Conservation (phyloP, 2,329 filamentous ascomycete genomes). For the Dactylonectria estremocensis region DNA sequence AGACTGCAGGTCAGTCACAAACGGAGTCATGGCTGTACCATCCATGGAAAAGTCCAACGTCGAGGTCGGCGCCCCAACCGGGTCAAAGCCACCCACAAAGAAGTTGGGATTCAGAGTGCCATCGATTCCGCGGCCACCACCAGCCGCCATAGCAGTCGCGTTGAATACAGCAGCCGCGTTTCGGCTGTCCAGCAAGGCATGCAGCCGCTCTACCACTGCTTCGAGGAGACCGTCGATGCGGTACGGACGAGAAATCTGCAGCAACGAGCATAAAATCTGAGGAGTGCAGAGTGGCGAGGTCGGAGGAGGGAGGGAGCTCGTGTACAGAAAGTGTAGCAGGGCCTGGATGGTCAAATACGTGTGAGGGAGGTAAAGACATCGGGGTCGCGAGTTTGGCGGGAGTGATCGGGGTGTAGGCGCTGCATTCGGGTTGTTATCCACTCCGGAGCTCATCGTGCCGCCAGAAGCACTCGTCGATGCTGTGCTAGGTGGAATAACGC, state of each 20-base stretch:
- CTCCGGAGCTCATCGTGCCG: constrained; percentile 54
- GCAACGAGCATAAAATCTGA: constrained; percentile 93
- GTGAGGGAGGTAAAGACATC: constrained; percentile 93
- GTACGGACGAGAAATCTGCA: constrained; percentile 94
- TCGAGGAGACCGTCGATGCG: constrained; percentile 93
- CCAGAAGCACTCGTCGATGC: constrained; percentile 61
- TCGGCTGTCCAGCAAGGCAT: constrained; percentile 89
- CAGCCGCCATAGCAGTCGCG: constrained; percentile 96
- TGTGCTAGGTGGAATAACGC: constrained; percentile 58
- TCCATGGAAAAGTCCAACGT: constrained; percentile 55
- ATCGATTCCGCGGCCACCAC: constrained; percentile 87
- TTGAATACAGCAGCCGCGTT: constrained; percentile 99
- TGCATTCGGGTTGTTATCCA: constrained; percentile 65
- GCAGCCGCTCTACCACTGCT: constrained; percentile 91
- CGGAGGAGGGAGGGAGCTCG: constrained; percentile 85
- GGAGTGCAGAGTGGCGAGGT: constrained; percentile 88
- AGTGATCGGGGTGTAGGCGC: constrained; percentile 71
- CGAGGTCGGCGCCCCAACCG: constrained; percentile 53
- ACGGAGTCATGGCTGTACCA: constrained; percentile 49
- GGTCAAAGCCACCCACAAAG: constrained; percentile 67
- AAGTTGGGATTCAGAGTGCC: constrained; percentile 76
- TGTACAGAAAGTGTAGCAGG: constrained; percentile 94
- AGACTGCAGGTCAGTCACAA: constrained; percentile 50
- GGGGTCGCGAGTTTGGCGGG: constrained; percentile 78
- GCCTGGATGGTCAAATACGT: constrained; percentile 91